These are phyloP conservation scores for Neurospora pannonica DNA, from an alignment of 495 filamentous ascomycete genomes.

Conservation along the genomic window DNA sequence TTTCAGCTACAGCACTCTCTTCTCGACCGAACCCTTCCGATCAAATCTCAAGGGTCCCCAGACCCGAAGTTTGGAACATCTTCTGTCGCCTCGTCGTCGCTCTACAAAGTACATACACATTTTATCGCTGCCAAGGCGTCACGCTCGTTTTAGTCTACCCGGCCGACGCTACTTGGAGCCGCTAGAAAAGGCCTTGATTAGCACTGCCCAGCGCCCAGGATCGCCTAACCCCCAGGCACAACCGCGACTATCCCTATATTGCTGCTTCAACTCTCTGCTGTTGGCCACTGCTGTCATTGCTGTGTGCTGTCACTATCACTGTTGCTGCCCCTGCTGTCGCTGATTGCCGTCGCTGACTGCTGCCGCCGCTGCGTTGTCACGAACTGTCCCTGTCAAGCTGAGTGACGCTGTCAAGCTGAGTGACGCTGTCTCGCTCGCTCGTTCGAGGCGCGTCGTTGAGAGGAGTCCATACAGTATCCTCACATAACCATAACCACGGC, in stretches of 20 bases:
- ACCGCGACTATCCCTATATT: not conserved
- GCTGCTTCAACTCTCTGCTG: not conserved
- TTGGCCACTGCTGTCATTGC: not conserved
- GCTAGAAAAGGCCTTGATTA: not conserved
- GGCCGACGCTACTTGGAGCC: not conserved
- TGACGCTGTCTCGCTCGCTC: not conserved
- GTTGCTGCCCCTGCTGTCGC: not conserved
- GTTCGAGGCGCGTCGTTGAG: not conserved
- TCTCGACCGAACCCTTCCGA: not conserved
- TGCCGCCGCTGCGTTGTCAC: not conserved
- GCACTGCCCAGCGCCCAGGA: not conserved
- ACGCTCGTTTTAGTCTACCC: constrained; percentile 12
- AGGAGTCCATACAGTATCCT: not conserved
- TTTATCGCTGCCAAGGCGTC: constrained; percentile 7
- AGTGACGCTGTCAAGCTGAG: not conserved
- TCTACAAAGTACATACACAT: not conserved
- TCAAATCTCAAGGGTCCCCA: not conserved
- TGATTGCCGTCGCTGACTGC: not conserved
- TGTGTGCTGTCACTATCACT: not conserved
- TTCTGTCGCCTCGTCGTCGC: not conserved
- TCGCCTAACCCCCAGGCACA: not conserved
- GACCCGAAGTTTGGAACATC: not conserved
- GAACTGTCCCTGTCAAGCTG: not conserved
- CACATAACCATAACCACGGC: not conserved
- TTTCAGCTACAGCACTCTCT: not conserved